phyloP scores from a whole-genome alignment of 202 grass and related monocot genomes.

The Zoysia matrella region DNA sequence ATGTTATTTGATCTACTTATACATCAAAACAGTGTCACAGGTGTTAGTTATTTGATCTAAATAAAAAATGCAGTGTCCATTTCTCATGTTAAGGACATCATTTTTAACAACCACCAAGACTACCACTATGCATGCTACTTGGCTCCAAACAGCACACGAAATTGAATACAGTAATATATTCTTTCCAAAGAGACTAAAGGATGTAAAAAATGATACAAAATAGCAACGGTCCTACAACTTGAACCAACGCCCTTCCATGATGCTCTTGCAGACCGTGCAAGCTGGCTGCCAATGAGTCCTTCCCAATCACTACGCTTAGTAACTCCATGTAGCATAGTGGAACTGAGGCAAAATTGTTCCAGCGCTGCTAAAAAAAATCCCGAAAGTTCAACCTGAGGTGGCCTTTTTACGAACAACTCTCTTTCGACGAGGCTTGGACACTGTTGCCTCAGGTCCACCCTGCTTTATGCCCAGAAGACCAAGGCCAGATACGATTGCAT shows the following conservation, averaged over 20 bases:
- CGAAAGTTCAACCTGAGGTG: conserved; percentile 59
- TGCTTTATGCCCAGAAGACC: conserved; percentile 91
- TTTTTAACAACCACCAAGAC: conserved; percentile 2
- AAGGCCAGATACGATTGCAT: conserved; percentile 87
- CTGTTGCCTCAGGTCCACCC: conserved; percentile 53
- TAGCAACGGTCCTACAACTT: conserved; percentile 13
- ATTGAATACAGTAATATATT: neutral
- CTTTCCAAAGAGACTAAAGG: conserved; percentile 18
- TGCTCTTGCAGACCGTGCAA: neutral
- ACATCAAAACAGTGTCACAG: neutral
- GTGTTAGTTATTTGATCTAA: conserved; percentile 13
- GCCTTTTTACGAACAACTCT: conserved; percentile 91
- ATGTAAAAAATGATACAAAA: conserved; percentile 34
- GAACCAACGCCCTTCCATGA: conserved; percentile 10
- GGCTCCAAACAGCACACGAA: conserved; percentile 33
- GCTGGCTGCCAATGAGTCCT: conserved; percentile 13
- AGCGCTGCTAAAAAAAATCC: conserved; percentile 30
- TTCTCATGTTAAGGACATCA: conserved; percentile 14
- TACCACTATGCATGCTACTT: conserved; percentile 36
- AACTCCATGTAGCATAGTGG: conserved; percentile 18
- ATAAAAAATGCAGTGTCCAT: conserved; percentile 28
- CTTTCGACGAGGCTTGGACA: conserved; percentile 75
- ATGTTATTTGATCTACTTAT: neutral
- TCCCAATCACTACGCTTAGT: conserved; percentile 3
- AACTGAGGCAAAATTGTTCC: conserved; percentile 79